phyloP scores from a whole-genome alignment of 2,329 filamentous ascomycete genomes.

The Diaporthe sp. region DNA sequence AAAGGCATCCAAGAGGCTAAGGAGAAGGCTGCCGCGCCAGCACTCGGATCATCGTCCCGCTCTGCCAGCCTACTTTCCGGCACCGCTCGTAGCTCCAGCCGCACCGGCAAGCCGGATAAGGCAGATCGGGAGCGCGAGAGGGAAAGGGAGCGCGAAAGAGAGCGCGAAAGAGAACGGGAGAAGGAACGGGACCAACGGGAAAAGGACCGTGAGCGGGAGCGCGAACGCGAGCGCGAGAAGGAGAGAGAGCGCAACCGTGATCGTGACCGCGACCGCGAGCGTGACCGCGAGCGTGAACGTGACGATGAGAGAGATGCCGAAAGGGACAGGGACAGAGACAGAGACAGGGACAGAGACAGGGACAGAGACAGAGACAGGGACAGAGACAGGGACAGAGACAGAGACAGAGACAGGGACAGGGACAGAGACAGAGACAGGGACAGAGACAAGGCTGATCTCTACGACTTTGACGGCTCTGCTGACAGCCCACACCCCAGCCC shows the following conservation, averaged over 20 bases:
- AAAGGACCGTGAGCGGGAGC: slow-evolving; percentile 35
- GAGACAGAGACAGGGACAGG: slow-evolving; percentile 48
- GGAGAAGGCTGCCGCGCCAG: slow-evolving; percentile 47
- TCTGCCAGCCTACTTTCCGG: slow-evolving; percentile 38
- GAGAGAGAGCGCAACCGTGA: slow-evolving; percentile 28
- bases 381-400: slow-evolving; percentile 38
- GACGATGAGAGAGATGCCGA: slow-evolving; percentile 42
- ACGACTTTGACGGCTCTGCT: slow-evolving; percentile 55
- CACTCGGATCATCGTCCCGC: slow-evolving; percentile 36
- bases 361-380: slow-evolving; percentile 30
- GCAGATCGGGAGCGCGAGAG: slow-evolving; percentile 39
- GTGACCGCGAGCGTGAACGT: slow-evolving; percentile 40
- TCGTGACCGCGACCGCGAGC: slow-evolving; percentile 25
- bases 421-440: slow-evolving; percentile 30
- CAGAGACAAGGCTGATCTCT: slow-evolving; percentile 46
- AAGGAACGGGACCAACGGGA: slow-evolving; percentile 34
- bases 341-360: slow-evolving; percentile 48
- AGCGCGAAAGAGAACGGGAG: slow-evolving; percentile 31
- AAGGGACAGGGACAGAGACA: slow-evolving; percentile 49
- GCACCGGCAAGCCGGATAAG: slow-evolving; percentile 37
- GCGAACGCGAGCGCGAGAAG: slow-evolving; percentile 27
- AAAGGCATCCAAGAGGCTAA: slow-evolving; percentile 53
- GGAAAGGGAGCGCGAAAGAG: slow-evolving; percentile 34
- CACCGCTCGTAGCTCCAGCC: slow-evolving; percentile 32
- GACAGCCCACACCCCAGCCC: slow-evolving; percentile 56